Evolutionary conservation across 2,329 filamentous ascomycete species (phyloP), one percentile per base, ranked within the genome.

Genomic region (Dryadomyces quercus-mongolicae): DNA sequence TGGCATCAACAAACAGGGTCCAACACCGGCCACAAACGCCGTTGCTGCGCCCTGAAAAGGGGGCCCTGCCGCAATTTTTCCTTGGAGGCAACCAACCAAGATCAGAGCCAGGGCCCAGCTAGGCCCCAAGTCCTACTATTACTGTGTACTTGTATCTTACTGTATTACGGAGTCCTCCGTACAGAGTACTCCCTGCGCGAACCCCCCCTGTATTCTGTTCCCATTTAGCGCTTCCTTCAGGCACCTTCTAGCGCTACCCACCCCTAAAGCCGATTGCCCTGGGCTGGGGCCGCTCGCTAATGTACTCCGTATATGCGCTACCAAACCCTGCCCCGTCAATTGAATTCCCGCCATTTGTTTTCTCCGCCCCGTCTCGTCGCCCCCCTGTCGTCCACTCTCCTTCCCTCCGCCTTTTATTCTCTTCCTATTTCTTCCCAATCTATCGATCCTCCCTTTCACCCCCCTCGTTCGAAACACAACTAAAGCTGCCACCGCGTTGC

Each of bases 331-430:
- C 56, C 51, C 53, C 53, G 56, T 52, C 56, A 53, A 43, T 52
- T 56, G 53, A 52, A 55, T 56, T 34, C 51, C 53, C 50, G 54
- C 52, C 46, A 21, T 51, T 54, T 52, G 49, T 31, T 38, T 51
- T 55, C 56, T 50, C 52, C 51, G 34, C 44, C 42, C 42, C 36
- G 21, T 45, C 40, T 44, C 36, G 36, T 38, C 21, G 22, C 12
- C 47, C 18, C 46, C 40, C 31, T 50, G 42, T 45, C 38, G 12
- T 45, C 48, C 38, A 12, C 40, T 38, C 34, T 20, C 38, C 13
- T 49, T 43, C 38, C 49, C 38, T 51, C 38, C 49, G 36, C 36
- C 38, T 51, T 40, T 43, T 31, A 21, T 51, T 51, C 38, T 51
- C 49, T 53, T 48, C 44, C 51, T 44, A 34, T 44, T 50, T 25